Base-by-base conservation (phyloP, 2,329 filamentous ascomycete genomes). In the Monilinia polystroma region DNA sequence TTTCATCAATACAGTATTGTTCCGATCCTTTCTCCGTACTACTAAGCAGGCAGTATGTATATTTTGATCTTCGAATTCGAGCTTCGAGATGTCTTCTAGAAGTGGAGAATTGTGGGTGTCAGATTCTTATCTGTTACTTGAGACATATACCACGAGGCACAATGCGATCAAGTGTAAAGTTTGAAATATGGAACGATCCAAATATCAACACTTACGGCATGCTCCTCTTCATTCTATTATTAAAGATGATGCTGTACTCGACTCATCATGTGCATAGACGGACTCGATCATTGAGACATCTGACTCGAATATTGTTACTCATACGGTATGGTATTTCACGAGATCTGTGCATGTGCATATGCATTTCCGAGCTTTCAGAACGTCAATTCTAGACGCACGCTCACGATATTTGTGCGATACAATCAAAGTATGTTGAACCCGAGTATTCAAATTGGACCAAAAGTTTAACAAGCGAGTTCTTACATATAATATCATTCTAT, bases 221-320 rank as follows among this genome's bases (percentile, higher is more conserved):
- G 32, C 7, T 35, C 5, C 32, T 35, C 32, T 35, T 4, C 29
- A 29, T 29, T 29, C 29, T 29, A 5, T 35, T 4, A 35, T 35
- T 8, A 35, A 35, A 23, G 23, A 35, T 1, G 32, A 35, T 35
- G 7, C 32, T 35, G 32, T 35, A 35, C 32, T 35, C 5, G 32
- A 35, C 32, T 35, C 32, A 35, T 35, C 32, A 35, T 35, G 32
- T 35, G 32, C 7, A 6, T 35, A 5, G 5, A 35, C 5, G 32
- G 32, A 35, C 32, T 35, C 32, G 32, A 35, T 35, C 32, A 8
- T 35, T 7, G 32, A 35, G 32, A 35, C 32, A 10, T 49, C 32
- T 59, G 57, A 59, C 57, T 49, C 56, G 26, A 20, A 47, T 45
- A 18, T 43, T 43, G 3, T 47, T 58, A 58, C 56, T 59, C 56